These are phyloP conservation scores for Blastobotrys terrestris DNA, from an alignment of 805 yeast species.

Conservation along the genomic window DNA sequence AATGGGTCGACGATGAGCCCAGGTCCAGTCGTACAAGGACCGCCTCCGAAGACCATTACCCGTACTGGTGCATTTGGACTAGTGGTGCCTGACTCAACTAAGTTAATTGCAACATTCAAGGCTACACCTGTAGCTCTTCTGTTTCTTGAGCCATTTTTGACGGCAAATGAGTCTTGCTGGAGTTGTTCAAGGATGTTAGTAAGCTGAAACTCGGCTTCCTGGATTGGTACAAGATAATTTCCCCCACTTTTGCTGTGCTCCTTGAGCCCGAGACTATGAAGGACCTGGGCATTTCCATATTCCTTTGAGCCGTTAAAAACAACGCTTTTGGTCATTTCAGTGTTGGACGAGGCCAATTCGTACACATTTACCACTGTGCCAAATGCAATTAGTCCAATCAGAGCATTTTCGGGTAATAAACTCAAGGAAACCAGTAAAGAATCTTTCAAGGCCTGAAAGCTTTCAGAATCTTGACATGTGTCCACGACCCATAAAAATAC, in stretches of 20 bases:
- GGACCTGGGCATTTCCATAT: slow-evolving; percentile 46
- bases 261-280: slow-evolving; percentile 52
- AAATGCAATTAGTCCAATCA: slow-evolving; percentile 81
- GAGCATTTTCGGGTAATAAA: slow-evolving; percentile 79
- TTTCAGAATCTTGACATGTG: slow-evolving; percentile 81
- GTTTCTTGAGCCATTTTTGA: slow-evolving; percentile 58
- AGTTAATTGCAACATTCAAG: slow-evolving; percentile 64
- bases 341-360: slow-evolving; percentile 67
- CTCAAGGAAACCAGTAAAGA: slow-evolving; percentile 68
- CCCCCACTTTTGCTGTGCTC: slow-evolving; percentile 27
- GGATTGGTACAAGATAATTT: slow-evolving; percentile 60
- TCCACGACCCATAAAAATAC: slow-evolving; percentile 81
- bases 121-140: slow-evolving; percentile 85
- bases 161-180: slow-evolving; percentile 74
- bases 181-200: slow-evolving; percentile 66
- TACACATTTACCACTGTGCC: slow-evolving; percentile 88
- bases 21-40: slow-evolving; percentile 84
- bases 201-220: slow-evolving; percentile 70
- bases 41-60: slow-evolving; percentile 77
- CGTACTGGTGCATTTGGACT: slow-evolving; percentile 69
- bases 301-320: slow-evolving; percentile 70
- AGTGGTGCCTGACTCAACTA: slow-evolving; percentile 65
- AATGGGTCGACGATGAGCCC: slow-evolving; percentile 82
- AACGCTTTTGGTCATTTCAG: slow-evolving; percentile 40
- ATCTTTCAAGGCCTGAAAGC: slow-evolving; percentile 75